Evolutionary conservation across 2,329 filamentous ascomycete species (phyloP).

Genomic region (Huntiella abstrusa): DNA sequence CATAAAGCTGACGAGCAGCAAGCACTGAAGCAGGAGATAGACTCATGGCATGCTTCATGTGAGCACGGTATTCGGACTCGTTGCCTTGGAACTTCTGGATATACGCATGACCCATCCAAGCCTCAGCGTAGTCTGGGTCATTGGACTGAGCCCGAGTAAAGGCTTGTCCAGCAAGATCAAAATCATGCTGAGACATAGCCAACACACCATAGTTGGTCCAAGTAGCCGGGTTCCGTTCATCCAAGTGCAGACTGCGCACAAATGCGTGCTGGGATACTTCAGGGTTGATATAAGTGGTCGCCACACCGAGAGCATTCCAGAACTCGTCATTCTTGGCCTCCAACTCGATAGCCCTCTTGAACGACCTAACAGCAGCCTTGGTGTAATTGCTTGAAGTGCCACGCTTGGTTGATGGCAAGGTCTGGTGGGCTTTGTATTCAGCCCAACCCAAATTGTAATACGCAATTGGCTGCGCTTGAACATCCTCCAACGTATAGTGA

Average conservation of each 20-base stretch:
- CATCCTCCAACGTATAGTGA: slow-evolving; percentile 49
- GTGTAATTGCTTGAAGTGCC: slow-evolving; percentile 48
- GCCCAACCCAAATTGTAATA: slow-evolving; percentile 96
- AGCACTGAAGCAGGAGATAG: slow-evolving; percentile 63
- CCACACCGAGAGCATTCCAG: slow-evolving; percentile 90
- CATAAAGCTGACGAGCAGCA: slow-evolving; percentile 60
- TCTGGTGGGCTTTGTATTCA: slow-evolving; percentile 63
- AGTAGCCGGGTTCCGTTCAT: slow-evolving; percentile 64
- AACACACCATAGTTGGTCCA: slow-evolving; percentile 88
- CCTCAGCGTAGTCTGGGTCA: slow-evolving; percentile 82
- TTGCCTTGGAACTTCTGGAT: slow-evolving; percentile 64
- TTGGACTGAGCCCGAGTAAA: slow-evolving; percentile 85
- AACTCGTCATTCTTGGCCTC: slow-evolving; percentile 90
- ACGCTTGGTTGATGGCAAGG: slow-evolving; percentile 33
- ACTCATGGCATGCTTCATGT: slow-evolving; percentile 90
- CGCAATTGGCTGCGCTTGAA: slow-evolving; percentile 81
- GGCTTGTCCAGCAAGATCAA: slow-evolving; percentile 69
- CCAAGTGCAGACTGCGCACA: slow-evolving; percentile 76
- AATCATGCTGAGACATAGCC: slow-evolving; percentile 67
- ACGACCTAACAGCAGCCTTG: slow-evolving; percentile 68
- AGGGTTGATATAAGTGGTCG: slow-evolving; percentile 69
- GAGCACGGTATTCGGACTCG: slow-evolving; percentile 53
- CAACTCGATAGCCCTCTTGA: slow-evolving; percentile 89
- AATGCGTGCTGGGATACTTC: slow-evolving; percentile 86
- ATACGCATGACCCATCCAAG: slow-evolving; percentile 85